phyloP scores from a whole-genome alignment of 257 asterid species.

The Osmanthus fragrans region DNA sequence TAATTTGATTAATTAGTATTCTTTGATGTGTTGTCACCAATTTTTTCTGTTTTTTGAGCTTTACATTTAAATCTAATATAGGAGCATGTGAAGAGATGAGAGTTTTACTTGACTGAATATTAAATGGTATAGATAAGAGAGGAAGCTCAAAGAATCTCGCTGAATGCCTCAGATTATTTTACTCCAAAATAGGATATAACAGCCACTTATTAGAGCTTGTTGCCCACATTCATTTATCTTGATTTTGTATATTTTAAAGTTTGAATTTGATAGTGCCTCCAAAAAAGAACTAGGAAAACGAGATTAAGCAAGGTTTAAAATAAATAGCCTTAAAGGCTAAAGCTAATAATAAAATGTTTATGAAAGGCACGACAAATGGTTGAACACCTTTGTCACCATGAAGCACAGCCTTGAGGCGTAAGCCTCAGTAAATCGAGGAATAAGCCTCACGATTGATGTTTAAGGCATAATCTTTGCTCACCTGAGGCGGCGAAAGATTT shows the following conservation, averaged over 20 bases:
- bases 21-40: not conserved
- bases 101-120: not conserved
- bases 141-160: not conserved
- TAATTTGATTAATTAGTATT: conserved; percentile 7
- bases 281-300: not conserved
- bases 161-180: not conserved
- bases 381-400: not conserved
- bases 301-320: not conserved
- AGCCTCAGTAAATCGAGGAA: not conserved
- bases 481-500: not conserved
- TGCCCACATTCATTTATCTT: not conserved
- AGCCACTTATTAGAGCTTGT: not conserved
- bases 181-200: conserved; percentile 1
- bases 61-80: not conserved
- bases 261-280: not conserved
- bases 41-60: not conserved
- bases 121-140: not conserved
- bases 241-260: not conserved
- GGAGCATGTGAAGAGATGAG: not conserved
- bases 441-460: not conserved
- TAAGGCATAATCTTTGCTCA: not conserved
- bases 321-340: not conserved
- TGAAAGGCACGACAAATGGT: not conserved
- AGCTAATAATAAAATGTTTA: not conserved
- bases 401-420: too few species aligned